Conservation (phyloP, 2,329 filamentous ascomycete species). For the Colletotrichum sp. region DNA sequence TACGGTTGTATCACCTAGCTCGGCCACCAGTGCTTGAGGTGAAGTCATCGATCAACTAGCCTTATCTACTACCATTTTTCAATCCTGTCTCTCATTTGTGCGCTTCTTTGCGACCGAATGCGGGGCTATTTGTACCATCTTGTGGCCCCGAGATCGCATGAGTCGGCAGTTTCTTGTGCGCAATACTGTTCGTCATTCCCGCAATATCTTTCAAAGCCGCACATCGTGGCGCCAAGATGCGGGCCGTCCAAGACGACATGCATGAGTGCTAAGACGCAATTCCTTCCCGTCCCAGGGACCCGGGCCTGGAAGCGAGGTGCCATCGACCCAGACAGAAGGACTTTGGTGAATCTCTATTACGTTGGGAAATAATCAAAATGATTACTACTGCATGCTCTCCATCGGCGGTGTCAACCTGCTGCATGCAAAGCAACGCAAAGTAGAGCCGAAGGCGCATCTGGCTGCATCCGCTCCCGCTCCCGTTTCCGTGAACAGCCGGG, state of each 20-base stretch:
- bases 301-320: background rate
- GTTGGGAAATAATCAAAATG: background rate
- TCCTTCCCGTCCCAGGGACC: background rate
- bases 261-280: background rate
- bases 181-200: background rate
- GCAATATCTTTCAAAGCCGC: background rate
- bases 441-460: background rate
- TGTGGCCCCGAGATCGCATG: background rate
- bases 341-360: background rate
- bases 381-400: background rate
- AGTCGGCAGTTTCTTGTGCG: background rate
- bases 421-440: background rate
- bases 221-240: background rate
- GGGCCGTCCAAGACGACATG: background rate
- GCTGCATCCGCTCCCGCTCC: background rate
- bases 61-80: background rate
- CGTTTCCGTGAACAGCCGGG: background rate
- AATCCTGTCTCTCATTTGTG: background rate
- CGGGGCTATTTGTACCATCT: background rate
- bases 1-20: background rate
- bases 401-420: background rate
- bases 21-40: too few relatives aligned
- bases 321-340: background rate
- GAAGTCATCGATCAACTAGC: background rate
- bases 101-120: background rate